A percentile compares a stretch with the other conserved stretches of the same genome.
phyloP scores from a whole-genome alignment of 2,329 filamentous ascomycete species.

The Hypoxylon sp. region DNA sequence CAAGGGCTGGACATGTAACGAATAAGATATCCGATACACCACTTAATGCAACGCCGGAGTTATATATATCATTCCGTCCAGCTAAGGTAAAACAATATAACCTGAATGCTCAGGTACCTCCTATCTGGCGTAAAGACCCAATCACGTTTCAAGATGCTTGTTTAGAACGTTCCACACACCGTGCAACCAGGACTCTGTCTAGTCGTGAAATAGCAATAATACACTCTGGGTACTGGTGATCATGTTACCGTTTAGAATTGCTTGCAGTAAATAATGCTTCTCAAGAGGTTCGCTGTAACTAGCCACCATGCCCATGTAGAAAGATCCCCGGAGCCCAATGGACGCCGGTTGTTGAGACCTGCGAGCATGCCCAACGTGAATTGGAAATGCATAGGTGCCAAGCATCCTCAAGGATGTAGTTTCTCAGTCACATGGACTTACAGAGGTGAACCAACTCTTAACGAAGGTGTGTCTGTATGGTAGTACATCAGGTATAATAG shows the following conservation, averaged over 20 bases:
- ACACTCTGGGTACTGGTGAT: constrained; percentile 3
- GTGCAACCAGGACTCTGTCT: constrained; percentile 11
- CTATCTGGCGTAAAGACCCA: constrained; percentile 9
- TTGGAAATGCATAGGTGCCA: constrained; percentile 34
- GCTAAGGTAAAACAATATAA: constrained; percentile 13
- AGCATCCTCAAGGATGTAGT: constrained; percentile 23
- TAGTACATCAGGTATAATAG: constrained; percentile 25
- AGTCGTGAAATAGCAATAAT: constrained; percentile 16
- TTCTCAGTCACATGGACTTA: constrained; percentile 30
- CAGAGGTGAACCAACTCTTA: constrained; percentile 20
- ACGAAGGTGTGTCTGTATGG: constrained; percentile 21
- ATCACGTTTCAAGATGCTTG: constrained; percentile 8
- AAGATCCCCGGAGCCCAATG: constrained; percentile 25
- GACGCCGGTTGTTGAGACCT: constrained; percentile 17
- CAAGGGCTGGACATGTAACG: constrained; percentile 1
- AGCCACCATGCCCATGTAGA: constrained; percentile 7
- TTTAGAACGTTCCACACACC: constrained; percentile 21
- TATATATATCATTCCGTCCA: constrained; percentile 2
- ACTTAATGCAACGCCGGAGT: constrained; percentile 3
- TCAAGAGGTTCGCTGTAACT: constrained; percentile 9
- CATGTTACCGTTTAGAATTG: constrained; percentile 16
- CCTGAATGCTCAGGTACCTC: constrained; percentile 15
- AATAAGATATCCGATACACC: constrained; percentile 10
- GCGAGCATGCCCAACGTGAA: constrained; percentile 42
- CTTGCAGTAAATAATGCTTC: constrained; percentile 10